Evolutionary conservation across 2,329 filamentous ascomycete species (phyloP), one percentile per base, ranked within the genome.

Genomic region (Venturiaceae sp.): DNA sequence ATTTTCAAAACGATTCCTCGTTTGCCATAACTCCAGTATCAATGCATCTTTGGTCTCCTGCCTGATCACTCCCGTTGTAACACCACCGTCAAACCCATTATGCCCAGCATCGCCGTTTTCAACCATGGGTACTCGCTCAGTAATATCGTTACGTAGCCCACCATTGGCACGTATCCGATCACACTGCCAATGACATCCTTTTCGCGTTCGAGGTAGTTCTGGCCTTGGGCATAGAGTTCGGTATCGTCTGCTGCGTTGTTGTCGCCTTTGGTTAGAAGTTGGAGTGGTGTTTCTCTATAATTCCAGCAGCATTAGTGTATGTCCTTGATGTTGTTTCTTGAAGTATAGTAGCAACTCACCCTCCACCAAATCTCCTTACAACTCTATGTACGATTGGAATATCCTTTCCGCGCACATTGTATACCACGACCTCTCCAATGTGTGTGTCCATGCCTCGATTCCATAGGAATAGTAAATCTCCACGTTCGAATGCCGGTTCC

Each of bases 351-450:
- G 34, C 28, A 23, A 72, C 79, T 75, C 67, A 81, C 80, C 76
- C 75, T 71, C 79, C 79, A 53, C 82, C 82, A 71, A 83, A 85
- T 63, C 79, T 79, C 74, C 92, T 83, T 58, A 97, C 87, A 9
- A 97, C 82, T 55, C 94, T 80, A 76, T 99, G 94, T 64, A 99
- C 94, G 73, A 99, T 99, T 32, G 94, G 94, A 63, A 99, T 97
- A 64, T 96, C 89, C 79, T 97, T 99, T 60, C 87, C 91, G 71
- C 84, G 83, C 57, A 96, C 88, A 69, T 95, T 95, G 74, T 88
- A 90, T 53, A 90, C 86, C 64, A 90, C 86, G 62, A 88, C 79
- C 72, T 90, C 86, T 19, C 86, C 86, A 50, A 89, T 77, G 66
- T 87, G 80, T 1, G 84, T 85, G 46, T 86, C 80, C 68, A 71